Conservation (phyloP, 148 eudicot species). For the Persicaria tinctoria region DNA sequence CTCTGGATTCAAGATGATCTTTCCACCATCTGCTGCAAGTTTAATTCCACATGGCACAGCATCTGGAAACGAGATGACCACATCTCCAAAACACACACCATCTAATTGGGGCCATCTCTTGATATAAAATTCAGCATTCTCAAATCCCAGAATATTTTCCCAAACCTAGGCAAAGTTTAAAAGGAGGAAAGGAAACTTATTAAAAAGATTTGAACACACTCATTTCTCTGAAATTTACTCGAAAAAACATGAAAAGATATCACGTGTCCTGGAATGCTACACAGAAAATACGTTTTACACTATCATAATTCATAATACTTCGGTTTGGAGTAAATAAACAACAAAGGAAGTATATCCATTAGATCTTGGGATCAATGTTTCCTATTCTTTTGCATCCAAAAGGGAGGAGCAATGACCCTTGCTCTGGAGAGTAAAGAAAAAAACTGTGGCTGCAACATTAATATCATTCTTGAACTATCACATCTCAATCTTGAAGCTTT, state of each 20-base stretch:
- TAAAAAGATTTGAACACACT: not conserved
- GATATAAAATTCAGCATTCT: slow-evolving; percentile 93
- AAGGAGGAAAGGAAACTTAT: not conserved
- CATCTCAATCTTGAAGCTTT: no score
- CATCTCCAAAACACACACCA: slow-evolving; percentile 53
- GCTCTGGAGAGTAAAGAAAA: no score
- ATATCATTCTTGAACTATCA: no score
- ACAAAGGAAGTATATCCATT: not conserved
- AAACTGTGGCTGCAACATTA: no score
- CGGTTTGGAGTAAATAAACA: not conserved
- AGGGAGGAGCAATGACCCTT: no score
- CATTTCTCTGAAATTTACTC: not conserved
- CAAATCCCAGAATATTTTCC: slow-evolving; percentile 95
- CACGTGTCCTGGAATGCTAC: not conserved
- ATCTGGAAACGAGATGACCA: slow-evolving; percentile 78
- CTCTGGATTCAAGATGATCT: slow-evolving; percentile 77
- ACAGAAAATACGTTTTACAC: not conserved
- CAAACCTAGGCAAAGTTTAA: slow-evolving; percentile 49
- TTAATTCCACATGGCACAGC: slow-evolving; percentile 95
- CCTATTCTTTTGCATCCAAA: no score
- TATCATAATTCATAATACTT: no score
- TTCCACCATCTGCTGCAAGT: slow-evolving; percentile 71
- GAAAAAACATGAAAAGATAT: not conserved
- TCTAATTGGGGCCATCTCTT: slow-evolving; percentile 89
- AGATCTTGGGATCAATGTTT: not conserved